These are phyloP conservation scores for Xanthoparmelia taractica DNA, from an alignment of 495 filamentous ascomycete species.

Conservation along the genomic window DNA sequence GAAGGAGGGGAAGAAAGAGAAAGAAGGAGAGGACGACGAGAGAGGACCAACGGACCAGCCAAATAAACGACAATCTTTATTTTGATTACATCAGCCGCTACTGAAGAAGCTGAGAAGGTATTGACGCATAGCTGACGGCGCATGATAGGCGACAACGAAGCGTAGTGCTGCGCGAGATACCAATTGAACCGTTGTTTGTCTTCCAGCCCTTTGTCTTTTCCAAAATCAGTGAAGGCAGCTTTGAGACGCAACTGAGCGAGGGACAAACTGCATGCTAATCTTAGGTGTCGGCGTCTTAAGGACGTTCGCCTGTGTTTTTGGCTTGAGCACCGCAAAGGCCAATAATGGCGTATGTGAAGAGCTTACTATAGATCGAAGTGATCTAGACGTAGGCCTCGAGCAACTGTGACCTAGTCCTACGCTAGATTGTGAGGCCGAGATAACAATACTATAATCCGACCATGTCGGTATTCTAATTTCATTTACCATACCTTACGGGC, in stretches of 20 bases:
- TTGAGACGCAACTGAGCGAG: too few relatives aligned
- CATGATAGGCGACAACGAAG: background rate
- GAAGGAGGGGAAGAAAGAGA: too few relatives aligned
- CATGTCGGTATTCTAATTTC: too few relatives aligned
- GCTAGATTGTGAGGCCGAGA: background rate
- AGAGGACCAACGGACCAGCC: too few relatives aligned
- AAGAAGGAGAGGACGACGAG: too few relatives aligned
- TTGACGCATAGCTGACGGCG: background rate
- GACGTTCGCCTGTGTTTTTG: background rate
- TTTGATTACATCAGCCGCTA: background rate
- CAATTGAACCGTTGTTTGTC: background rate
- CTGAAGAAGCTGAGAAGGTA: background rate
- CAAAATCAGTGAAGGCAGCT: background rate
- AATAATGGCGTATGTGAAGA: background rate
- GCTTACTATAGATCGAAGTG: background rate
- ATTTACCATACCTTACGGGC: background rate
- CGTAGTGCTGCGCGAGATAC: background rate
- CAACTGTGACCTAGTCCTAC: background rate
- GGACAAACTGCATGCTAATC: background rate
- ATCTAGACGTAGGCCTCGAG: background rate
- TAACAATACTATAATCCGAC: too few relatives aligned
- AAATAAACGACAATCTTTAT: too few relatives aligned
- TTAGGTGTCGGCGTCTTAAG: background rate
- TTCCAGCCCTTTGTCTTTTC: background rate
- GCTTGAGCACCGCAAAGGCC: too few relatives aligned